Conservation (phyloP, 352 stramenopile species). For the Globisporangium parvum region DNA sequence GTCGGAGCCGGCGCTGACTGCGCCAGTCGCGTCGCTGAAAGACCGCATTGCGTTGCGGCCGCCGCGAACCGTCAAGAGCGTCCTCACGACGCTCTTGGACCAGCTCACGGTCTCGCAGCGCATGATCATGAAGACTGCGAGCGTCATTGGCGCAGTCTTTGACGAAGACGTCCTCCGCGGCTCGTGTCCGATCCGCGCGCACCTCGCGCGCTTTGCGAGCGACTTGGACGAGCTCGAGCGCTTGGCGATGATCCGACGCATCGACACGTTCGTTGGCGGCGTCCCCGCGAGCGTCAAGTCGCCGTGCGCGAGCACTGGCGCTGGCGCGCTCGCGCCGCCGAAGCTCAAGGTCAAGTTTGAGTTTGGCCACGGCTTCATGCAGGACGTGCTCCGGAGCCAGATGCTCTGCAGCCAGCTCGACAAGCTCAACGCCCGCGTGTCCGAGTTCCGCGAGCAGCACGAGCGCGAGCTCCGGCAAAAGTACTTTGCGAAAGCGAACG, state of each 20-base stretch:
- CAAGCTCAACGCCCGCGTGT: conserved; percentile 66
- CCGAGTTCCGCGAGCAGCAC: conserved; percentile 68
- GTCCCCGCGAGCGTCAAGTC: conserved; percentile 31
- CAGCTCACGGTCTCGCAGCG: conserved; percentile 77
- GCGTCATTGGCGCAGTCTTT: conserved; percentile 69
- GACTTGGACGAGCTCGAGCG: conserved; percentile 74
- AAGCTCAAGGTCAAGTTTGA: conserved; percentile 77
- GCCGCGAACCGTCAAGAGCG: conserved; percentile 75
- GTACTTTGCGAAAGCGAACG: conserved; percentile 72
- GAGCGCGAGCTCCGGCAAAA: conserved; percentile 67
- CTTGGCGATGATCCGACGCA: conserved; percentile 67
- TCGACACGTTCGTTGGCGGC: conserved; percentile 71
- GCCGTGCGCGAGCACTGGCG: conserved; percentile 6
- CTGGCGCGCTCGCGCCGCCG: neutral
- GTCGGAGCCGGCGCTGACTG: conserved; percentile 11
- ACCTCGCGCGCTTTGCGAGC: conserved; percentile 54
- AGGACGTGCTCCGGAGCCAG: conserved; percentile 73
- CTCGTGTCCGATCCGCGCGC: conserved; percentile 63
- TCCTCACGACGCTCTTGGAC: conserved; percentile 78
- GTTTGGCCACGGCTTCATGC: conserved; percentile 84
- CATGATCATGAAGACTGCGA: conserved; percentile 87
- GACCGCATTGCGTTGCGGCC: conserved; percentile 62
- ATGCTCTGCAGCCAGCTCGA: conserved; percentile 79
- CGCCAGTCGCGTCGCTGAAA: conserved; percentile 34
- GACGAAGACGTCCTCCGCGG: conserved; percentile 66